phyloP scores from a whole-genome alignment of 306 rosid species.

The Dryas alaskensis region DNA sequence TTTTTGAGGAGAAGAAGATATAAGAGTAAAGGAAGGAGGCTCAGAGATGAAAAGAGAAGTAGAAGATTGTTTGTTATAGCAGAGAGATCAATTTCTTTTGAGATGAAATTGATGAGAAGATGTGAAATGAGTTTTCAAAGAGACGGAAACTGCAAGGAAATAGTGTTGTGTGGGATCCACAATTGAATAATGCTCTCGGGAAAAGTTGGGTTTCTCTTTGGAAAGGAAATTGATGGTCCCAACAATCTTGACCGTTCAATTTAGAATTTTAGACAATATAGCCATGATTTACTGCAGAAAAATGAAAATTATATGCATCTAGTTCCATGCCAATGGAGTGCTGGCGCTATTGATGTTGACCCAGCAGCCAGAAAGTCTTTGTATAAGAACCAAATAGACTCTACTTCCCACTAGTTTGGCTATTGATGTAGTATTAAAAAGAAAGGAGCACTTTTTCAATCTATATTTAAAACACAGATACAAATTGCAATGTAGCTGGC shows the following conservation, averaged over 20 bases:
- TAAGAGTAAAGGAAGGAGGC: too few species aligned
- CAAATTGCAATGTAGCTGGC: neutral
- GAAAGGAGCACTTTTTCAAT: neutral
- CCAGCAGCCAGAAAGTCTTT: neutral
- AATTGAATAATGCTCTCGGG: constrained; percentile 21
- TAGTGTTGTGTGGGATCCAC: constrained; percentile 27
- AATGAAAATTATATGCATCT: neutral
- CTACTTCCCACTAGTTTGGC: neutral
- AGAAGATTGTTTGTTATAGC: too few species aligned
- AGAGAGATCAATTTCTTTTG: neutral
- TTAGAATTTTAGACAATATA: neutral
- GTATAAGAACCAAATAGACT: neutral
- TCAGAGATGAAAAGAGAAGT: too few species aligned
- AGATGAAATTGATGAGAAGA: constrained; percentile 7
- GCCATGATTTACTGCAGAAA: neutral
- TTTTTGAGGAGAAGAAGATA: neutral
- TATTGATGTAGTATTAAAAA: neutral
- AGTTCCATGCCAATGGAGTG: neutral
- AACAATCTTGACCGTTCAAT: neutral
- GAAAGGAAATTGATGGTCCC: neutral
- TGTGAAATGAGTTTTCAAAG: constrained; percentile 9
- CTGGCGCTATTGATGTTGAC: neutral
- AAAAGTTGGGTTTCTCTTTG: neutral
- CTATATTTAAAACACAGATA: neutral
- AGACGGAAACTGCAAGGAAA: constrained; percentile 36